These are phyloP conservation scores for Moesziomyces globuligerus DNA, from an alignment of 1,284 basidiomycete genomes.

Conservation along the genomic window DNA sequence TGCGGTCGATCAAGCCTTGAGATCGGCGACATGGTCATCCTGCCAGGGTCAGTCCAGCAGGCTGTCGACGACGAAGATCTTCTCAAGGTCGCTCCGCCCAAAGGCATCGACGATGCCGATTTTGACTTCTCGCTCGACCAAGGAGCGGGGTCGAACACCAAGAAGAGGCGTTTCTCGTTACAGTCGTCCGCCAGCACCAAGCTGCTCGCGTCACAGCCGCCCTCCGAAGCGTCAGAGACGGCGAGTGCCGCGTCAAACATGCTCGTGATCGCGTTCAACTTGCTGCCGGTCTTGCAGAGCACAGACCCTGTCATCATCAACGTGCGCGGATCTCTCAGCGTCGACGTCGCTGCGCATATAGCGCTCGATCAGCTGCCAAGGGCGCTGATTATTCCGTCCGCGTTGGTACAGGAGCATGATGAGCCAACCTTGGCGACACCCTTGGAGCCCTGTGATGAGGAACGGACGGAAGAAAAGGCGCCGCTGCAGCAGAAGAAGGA, in stretches of 20 bases:
- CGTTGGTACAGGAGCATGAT: constrained; percentile 4
- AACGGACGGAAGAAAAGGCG: too few species aligned
- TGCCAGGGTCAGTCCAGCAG: constrained; percentile 17
- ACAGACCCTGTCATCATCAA: constrained; percentile 14
- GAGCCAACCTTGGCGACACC: neutral
- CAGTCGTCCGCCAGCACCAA: constrained; percentile 25
- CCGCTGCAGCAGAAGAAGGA: too few species aligned
- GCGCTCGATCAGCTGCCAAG: constrained; percentile 8
- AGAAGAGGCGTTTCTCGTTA: constrained; percentile 41
- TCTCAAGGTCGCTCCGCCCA: constrained; percentile 33
- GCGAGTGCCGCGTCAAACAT: neutral
- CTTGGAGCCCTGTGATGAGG: constrained; percentile 2
- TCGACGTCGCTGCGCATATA: neutral
- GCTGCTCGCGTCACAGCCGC: constrained; percentile 6
- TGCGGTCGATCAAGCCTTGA: constrained; percentile 2
- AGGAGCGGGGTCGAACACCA: constrained; percentile 7
- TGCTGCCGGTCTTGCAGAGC: constrained; percentile 33
- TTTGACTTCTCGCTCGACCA: constrained; percentile 45
- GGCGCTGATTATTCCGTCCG: constrained; percentile 10
- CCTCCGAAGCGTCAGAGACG: constrained; percentile 17
- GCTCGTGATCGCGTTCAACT: constrained; percentile 20
- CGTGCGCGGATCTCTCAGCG: constrained; percentile 7
- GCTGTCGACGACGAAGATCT: constrained; percentile 34
- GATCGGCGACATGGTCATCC: constrained; percentile 22
- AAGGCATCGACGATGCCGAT: constrained; percentile 29